Evolutionary conservation across 1,139 yeast genomes (phyloP), one percentile per base, ranked within the genome.

Genomic region (Entelexis sorbosivorans): DNA sequence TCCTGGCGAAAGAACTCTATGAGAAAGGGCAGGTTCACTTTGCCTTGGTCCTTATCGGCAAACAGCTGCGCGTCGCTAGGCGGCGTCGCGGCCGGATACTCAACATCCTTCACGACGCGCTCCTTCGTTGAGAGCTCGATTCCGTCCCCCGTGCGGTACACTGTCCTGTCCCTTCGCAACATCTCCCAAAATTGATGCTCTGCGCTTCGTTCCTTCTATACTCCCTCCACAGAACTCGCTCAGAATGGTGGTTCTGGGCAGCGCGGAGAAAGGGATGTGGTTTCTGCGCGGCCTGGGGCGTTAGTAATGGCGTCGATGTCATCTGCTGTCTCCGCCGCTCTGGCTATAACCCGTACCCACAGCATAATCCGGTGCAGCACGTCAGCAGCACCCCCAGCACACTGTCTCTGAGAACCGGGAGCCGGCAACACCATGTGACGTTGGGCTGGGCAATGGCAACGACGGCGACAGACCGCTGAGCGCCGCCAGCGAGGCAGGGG

Each of bases 61-160:
- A 86, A 89, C 33, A 91, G 72, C 63, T 86, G 79, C 9, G 69
- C 75, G 62, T 88, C 86, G 0, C 74, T 66, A 0, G 96, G 96
- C 22, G 72, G 71, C 47, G 68, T 67, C 31, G 78, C 69, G 1
- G 86, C 86, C 1, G 96, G 93, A 1, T 89, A 80, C 0, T 75
- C 72, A 3, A 87, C 88, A 4, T 74, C 64, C 46, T 71, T 69
- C 26, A 84, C 79, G 5, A 81, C 81, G 52, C 98, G 72, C 38
- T 81, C 85, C 9, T 71, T 74, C 10, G 96, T 89, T 7, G 79
- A 74, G 26, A 78, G 73, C 44, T 67, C 65, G 34, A 74, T 71
- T 13, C 96, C 96, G 51, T 84, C 87, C 39, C 83, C 93, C 56
- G 81, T 73, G 13, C 75, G 70, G 62, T 82, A 80, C 6, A 75